Percentiles rank a stretch among this genome's conserved stretches.
phyloP scores from a whole-genome alignment of 192 early-diverging fungal genomes.

The Entomortierella beljakovae region DNA sequence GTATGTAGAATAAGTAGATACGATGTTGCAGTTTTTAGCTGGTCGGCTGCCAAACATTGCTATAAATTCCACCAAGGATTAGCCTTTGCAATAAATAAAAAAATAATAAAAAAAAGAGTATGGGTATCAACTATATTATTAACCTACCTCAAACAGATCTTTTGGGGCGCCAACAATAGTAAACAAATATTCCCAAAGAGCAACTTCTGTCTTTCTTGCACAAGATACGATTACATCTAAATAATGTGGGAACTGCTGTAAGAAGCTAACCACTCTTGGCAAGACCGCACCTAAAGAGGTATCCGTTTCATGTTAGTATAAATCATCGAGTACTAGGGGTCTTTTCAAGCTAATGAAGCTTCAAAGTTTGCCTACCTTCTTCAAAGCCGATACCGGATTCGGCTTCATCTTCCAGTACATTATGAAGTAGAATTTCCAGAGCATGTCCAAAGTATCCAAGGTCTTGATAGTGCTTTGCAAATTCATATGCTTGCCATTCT shows the following conservation, averaged over 20 bases:
- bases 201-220: constrained; percentile 96
- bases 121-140: neutral
- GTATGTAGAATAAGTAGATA: constrained; percentile 95
- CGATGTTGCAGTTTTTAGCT: constrained; percentile 88
- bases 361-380: constrained; percentile 39
- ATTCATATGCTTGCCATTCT: constrained; percentile 71
- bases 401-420: constrained; percentile 86
- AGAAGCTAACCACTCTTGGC: constrained; percentile 76
- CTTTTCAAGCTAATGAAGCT: neutral
- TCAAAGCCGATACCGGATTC: constrained; percentile 59
- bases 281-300: constrained; percentile 69
- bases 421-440: constrained; percentile 92
- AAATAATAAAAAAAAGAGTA: too few species aligned
- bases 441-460: constrained; percentile 92
- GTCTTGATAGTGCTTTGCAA: constrained; percentile 77
- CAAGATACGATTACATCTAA: constrained; percentile 94
- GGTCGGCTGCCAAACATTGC: constrained; percentile 75
- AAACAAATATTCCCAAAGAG: constrained; percentile 92
- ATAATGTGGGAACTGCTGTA: constrained; percentile 83
- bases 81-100: neutral
- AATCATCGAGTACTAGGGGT: too few species aligned
- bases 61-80: constrained; percentile 33
- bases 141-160: constrained; percentile 82
- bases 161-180: constrained; percentile 85
- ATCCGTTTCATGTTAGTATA: too few species aligned